Evolutionary conservation across 306 rosid species (phyloP), one percentile per base, ranked within the genome.

Genomic region (Fagus crenata): DNA sequence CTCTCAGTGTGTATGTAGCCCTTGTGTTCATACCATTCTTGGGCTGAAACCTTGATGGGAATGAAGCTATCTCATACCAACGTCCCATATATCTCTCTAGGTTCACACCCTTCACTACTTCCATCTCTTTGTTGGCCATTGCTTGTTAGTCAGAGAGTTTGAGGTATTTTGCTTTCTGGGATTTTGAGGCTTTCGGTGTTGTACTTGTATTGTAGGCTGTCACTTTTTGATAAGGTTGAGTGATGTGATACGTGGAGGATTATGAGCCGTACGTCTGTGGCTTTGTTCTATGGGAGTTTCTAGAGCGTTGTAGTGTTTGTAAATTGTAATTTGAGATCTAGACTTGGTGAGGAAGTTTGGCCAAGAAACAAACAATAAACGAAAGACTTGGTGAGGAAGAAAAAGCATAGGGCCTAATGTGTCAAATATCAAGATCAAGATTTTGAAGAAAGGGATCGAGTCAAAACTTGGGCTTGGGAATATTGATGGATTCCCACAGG

Each of bases 31-130:
- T 84, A 0, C 99, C 99, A 51, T 74, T 78, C 53, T 59, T 89
- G 6, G 97, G 97, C 59, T 95, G 97, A 80, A 86, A 86, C 36
- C 53, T 8, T 1, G 97, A 90, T 17, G 97, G 99, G 70, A 92
- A 88, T 11, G 92, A 95, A 0, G 97, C 97, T 17, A 95, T 95
- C 81, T 95, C 99, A 68, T 92, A 95, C 99, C 99, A 95, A 2
- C 97, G 84, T 5, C 99, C 99, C 96, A 88, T 90, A 87, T 92
- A 95, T 31, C 92, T 71, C 75, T 83, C 37, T 32, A 95, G 1
- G 75, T 95, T 97, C 5, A 95, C 40, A 35, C 77, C 80, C 83
- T 73, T 90, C 73, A 80, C 93, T 3, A 89, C 97, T 0, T 82
- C 80, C 97, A 95, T 89, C 56, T 77, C 90, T 76, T 87, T 86